phyloP scores from a whole-genome alignment of 2,329 filamentous ascomycete genomes.

The Ceratocystiopsis brevicomis region DNA sequence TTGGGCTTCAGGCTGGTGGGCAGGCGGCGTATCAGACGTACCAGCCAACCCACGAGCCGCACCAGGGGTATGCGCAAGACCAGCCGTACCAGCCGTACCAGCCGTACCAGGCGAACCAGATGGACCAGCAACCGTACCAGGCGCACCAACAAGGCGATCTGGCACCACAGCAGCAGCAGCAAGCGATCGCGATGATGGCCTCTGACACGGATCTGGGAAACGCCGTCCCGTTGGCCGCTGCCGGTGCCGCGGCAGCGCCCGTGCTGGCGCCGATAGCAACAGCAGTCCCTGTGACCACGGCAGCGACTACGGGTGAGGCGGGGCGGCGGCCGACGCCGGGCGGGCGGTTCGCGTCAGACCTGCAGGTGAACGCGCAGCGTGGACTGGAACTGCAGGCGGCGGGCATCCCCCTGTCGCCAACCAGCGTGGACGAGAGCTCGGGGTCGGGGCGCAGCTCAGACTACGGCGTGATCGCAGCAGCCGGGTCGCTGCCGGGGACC shows the following conservation, averaged over 20 bases:
- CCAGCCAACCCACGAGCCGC: too few relatives aligned
- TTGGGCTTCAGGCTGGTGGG: too few relatives aligned
- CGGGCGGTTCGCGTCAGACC: conserved; percentile 90
- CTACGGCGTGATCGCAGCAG: conserved; percentile 36
- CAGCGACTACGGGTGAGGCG: neutral
- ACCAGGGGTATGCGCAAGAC: too few relatives aligned
- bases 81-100: neutral
- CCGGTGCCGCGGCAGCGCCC: neutral
- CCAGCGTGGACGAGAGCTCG: conserved; percentile 43
- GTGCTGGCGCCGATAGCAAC: neutral
- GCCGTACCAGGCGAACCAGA: conserved; percentile 11
- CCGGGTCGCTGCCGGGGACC: conserved; percentile 30
- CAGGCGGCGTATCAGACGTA: too few relatives aligned
- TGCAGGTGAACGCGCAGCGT: conserved; percentile 60
- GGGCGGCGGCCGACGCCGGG: conserved; percentile 63
- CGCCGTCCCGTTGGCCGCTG: neutral
- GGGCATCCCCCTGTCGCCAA: conserved; percentile 45
- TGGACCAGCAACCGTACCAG: conserved; percentile 12
- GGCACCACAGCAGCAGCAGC: conserved; percentile 10
- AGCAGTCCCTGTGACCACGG: neutral
- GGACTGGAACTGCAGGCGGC: conserved; percentile 62
- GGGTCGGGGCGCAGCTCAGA: conserved; percentile 14
- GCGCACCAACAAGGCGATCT: neutral
- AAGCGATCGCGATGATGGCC: conserved; percentile 6
- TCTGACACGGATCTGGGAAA: neutral